Conservation (phyloP, 2,329 filamentous ascomycete genomes). For the Neocucurbitaria cava region DNA sequence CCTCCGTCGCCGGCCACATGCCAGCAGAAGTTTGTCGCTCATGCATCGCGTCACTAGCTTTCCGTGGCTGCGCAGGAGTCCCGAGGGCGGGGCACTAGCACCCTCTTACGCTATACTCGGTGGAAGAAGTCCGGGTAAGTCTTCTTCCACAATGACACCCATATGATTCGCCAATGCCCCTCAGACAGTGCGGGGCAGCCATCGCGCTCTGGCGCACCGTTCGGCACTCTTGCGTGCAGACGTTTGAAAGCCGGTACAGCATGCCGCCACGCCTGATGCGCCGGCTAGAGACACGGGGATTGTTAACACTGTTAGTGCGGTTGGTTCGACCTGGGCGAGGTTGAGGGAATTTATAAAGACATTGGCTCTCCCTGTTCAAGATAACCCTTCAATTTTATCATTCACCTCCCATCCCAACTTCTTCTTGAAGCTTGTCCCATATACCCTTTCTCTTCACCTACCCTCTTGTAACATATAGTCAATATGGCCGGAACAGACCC, state of each 20-base stretch:
- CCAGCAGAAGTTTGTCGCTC: conserved; percentile 10
- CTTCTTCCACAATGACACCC: conserved; percentile 27
- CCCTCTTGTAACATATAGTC: neutral
- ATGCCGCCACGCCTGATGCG: conserved; percentile 31
- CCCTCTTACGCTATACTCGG: conserved; percentile 1
- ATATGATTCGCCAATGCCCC: conserved; percentile 64
- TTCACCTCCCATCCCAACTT: neutral
- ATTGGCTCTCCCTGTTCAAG: conserved; percentile 8
- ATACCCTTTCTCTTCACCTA: neutral
- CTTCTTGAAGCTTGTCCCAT: neutral
- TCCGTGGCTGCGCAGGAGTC: conserved; percentile 10
- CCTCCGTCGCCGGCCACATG: neutral
- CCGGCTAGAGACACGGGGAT: conserved; percentile 33
- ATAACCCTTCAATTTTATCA: conserved; percentile 2
- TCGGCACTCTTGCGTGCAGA: conserved; percentile 27
- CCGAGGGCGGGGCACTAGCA: conserved; percentile 33
- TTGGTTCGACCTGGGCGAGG: conserved; percentile 13
- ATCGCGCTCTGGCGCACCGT: conserved; percentile 13
- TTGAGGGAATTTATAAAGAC: conserved; percentile 25
- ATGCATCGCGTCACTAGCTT: conserved; percentile 14
- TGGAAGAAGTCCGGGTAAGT: conserved; percentile 33
- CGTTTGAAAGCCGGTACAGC: conserved; percentile 22
- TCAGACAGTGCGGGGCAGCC: conserved; percentile 28
- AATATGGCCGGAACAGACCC: conserved; percentile 20
- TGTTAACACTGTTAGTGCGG: conserved; percentile 27